These are phyloP conservation scores for Schizosaccharomyces octosporus DNA, from an alignment of 805 yeast genomes.

Conservation along the genomic window DNA sequence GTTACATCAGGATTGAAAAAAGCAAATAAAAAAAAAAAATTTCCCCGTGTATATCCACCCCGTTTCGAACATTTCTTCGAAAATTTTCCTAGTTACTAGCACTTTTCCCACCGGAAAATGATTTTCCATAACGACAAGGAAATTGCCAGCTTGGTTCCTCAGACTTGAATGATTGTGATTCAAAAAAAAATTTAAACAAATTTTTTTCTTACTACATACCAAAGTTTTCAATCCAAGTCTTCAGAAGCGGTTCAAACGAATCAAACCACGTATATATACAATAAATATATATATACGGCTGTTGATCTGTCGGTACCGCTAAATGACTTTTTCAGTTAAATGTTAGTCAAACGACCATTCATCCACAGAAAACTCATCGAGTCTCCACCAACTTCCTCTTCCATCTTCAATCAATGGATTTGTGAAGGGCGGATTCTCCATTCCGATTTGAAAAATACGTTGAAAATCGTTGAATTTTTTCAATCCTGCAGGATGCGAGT, in stretches of 20 bases:
- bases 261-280: neutral
- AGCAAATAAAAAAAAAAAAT: no score
- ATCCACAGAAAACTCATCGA: neutral
- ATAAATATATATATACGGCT: neutral
- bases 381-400: neutral
- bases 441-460: no score
- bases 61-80: neutral
- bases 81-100: neutral
- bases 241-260: neutral
- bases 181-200: conserved; percentile 6
- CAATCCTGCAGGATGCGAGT: neutral
- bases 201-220: conserved; percentile 8
- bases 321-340: neutral
- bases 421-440: neutral
- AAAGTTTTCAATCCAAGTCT: no score
- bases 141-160: neutral
- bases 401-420: neutral
- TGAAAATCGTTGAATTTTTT: no score
- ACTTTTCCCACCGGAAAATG: conserved; percentile 8
- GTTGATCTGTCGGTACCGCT: neutral
- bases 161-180: neutral
- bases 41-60: neutral
- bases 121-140: conserved; percentile 6
- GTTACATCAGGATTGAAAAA: no score
- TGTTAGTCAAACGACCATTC: neutral